Percentiles rank a stretch among this genome's conserved stretches.
Conservation (phyloP, 768 basidiomycete genomes). For the Naganishia randhawae region DNA sequence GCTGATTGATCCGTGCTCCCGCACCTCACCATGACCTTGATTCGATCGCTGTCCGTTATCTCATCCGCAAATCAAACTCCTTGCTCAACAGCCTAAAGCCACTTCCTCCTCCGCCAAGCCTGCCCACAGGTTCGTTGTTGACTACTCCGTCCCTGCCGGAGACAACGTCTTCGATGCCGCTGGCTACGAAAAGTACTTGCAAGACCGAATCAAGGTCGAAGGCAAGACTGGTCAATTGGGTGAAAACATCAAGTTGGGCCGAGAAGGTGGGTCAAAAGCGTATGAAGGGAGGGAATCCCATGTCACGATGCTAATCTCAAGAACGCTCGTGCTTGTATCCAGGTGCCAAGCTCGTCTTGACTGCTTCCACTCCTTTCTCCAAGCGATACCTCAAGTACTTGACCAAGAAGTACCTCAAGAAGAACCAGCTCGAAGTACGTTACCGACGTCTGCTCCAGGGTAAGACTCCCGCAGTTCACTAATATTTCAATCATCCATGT, state of each 20-base stretch:
- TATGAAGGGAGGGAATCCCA: background rate
- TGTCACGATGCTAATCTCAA: background rate
- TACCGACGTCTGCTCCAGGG: accelerated
- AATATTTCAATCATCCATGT: conserved; percentile 53
- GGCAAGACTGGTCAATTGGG: conserved; percentile 52
- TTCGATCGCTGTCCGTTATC: conserved; percentile 1
- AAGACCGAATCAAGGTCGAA: conserved; percentile 52
- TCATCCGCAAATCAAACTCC: background rate
- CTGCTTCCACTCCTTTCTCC: conserved; percentile 82
- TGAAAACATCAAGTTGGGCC: conserved; percentile 77
- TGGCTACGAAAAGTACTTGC: conserved; percentile 68
- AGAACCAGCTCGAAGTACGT: conserved; percentile 57
- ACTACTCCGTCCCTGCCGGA: conserved; percentile 49
- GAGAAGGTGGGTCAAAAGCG: conserved; percentile 64
- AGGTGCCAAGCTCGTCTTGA: conserved; percentile 74
- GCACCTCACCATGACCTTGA: conserved; percentile 5
- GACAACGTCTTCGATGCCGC: conserved; percentile 57
- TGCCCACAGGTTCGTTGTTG: conserved; percentile 51
- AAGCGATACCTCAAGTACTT: conserved; percentile 95
- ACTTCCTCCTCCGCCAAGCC: conserved; percentile 44
- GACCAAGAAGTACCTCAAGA: conserved; percentile 99
- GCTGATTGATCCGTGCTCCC: conserved; percentile 3
- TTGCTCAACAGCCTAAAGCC: conserved; percentile 36
- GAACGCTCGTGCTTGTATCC: background rate
- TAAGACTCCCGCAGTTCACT: background rate